Evolutionary conservation across 1,284 basidiomycete genomes (phyloP).

Genomic region (Boletus holoroseus): DNA sequence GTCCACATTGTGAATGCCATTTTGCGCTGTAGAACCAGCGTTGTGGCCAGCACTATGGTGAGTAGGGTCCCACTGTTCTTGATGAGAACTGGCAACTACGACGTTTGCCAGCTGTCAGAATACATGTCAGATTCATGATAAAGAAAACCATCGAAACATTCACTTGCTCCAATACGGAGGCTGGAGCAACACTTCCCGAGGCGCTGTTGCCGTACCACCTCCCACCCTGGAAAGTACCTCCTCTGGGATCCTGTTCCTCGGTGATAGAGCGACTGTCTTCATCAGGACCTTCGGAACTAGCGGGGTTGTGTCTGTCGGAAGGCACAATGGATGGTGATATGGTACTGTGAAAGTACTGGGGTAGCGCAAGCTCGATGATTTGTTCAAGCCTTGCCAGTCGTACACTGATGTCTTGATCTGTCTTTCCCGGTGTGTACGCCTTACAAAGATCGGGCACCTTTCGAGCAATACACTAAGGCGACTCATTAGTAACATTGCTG

Average conservation of each 20-base stretch:
- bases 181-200: slow-evolving; percentile 70
- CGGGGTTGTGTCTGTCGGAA: slow-evolving; percentile 38
- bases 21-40: slow-evolving; percentile 18
- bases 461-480: slow-evolving; percentile 62
- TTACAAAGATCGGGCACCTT: slow-evolving; percentile 81
- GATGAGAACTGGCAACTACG: slow-evolving; percentile 38
- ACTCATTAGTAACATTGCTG: slow-evolving; percentile 13
- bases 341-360: slow-evolving; percentile 54
- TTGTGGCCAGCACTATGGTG: slow-evolving; percentile 13
- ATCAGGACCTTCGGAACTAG: slow-evolving; percentile 46
- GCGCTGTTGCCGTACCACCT: slow-evolving; percentile 82
- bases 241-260: slow-evolving; percentile 67
- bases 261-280: slow-evolving; percentile 59
- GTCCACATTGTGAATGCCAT: slow-evolving; percentile 24
- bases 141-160: slow-evolving; percentile 20
- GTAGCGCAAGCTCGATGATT: slow-evolving; percentile 70
- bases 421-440: slow-evolving; percentile 78
- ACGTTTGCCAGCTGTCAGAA: slow-evolving; percentile 52
- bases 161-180: slow-evolving; percentile 73
- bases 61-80: slow-evolving; percentile 30
- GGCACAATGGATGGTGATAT: slow-evolving; percentile 34
- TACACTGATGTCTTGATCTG: slow-evolving; percentile 70
- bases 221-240: slow-evolving; percentile 74
- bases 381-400: slow-evolving; percentile 70
- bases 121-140: slow-evolving; percentile 12